Percentiles rank a stretch among this genome's conserved stretches.
These are phyloP conservation scores for Penicillium polonicum DNA, from an alignment of 2,329 filamentous ascomycete genomes.

Conservation along the genomic window DNA sequence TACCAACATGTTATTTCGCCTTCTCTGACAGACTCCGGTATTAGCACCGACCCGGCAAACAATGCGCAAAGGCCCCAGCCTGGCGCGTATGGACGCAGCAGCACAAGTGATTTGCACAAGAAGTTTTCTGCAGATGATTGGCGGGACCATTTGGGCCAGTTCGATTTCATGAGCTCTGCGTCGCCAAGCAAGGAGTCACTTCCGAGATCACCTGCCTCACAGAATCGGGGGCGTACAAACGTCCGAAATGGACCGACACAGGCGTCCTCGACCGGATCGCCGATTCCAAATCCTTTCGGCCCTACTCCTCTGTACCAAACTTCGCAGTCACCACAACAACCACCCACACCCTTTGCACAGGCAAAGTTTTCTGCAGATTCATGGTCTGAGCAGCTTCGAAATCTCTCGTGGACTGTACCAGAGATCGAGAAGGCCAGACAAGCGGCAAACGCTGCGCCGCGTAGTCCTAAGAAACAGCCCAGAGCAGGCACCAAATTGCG, in stretches of 20 bases:
- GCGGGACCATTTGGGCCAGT: constrained; percentile 37
- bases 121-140: constrained; percentile 46
- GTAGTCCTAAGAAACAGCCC: constrained; percentile 37
- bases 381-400: constrained; percentile 40
- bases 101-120: constrained; percentile 36
- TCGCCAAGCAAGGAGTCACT: constrained; percentile 24
- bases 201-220: constrained; percentile 19
- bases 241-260: constrained; percentile 22
- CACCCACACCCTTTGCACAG: constrained; percentile 33
- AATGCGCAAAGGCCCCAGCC: constrained; percentile 8
- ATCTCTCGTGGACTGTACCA: constrained; percentile 35
- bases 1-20: neutral
- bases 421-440: constrained; percentile 29
- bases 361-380: constrained; percentile 40
- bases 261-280: constrained; percentile 16
- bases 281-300: constrained; percentile 22
- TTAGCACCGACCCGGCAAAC: constrained; percentile 8
- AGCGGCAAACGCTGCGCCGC: constrained; percentile 28
- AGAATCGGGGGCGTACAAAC: constrained; percentile 24
- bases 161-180: constrained; percentile 39
- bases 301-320: constrained; percentile 13
- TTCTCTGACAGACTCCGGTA: neutral
- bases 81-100: constrained; percentile 33
- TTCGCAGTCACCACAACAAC: constrained; percentile 17
- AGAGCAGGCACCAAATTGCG: constrained; percentile 30